Evolutionary conservation across 169 alveolate genomes (phyloP).

Genomic region (Plasmodium yoelii): DNA sequence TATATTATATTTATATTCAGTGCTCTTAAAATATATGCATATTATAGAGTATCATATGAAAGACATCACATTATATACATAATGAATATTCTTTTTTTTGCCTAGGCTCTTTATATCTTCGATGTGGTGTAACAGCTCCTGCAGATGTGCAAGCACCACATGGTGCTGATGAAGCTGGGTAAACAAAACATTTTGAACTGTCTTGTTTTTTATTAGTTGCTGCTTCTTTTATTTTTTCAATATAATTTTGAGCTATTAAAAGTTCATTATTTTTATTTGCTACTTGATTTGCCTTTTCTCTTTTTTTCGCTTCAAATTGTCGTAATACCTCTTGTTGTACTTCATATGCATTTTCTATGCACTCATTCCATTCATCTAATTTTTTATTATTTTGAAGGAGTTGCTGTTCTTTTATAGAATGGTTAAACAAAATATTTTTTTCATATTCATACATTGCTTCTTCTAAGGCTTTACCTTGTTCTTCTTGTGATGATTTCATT

Average conservation of each 20-base stretch:
- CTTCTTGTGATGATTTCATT: conserved; percentile 64
- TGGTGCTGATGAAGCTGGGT: conserved; percentile 88
- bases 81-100: conserved; percentile 59
- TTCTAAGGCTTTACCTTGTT: conserved; percentile 74
- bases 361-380: conserved; percentile 49
- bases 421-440: conserved; percentile 42
- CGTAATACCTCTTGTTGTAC: conserved; percentile 75
- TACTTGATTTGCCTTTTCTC: conserved; percentile 20
- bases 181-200: conserved; percentile 88
- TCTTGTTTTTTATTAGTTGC: conserved; percentile 78
- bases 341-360: conserved; percentile 56
- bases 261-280: conserved; percentile 72
- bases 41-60: background rate
- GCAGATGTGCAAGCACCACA: conserved; percentile 91
- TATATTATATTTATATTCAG: too few species aligned
- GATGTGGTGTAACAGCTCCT: conserved; percentile 89
- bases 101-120: conserved; percentile 77
- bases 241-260: conserved; percentile 75
- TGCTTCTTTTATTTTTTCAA: conserved; percentile 76
- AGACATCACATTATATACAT: conserved; percentile 23
- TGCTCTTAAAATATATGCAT: too few species aligned
- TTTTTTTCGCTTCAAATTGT: conserved; percentile 49
- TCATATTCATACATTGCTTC: conserved; percentile 72
- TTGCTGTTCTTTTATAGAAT: conserved; percentile 69
- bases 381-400: conserved; percentile 51